Base-by-base conservation (phyloP, 306 rosid species). In the Lupinus albus region DNA sequence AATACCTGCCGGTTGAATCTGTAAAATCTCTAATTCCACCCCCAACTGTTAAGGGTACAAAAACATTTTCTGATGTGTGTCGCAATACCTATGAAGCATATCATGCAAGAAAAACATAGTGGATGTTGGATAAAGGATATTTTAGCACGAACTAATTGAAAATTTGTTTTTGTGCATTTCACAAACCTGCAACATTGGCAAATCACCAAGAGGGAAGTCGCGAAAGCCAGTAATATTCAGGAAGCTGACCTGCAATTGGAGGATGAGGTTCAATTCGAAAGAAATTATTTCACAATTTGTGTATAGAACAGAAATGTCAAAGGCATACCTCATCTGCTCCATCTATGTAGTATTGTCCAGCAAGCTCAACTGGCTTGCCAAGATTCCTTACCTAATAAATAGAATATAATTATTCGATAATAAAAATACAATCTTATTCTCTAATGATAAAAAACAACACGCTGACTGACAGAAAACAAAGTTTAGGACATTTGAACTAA, bases 11-110 rank as follows among this genome's bases (percentile, higher is more conserved):
- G 74, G 72, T 82, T 9, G 87, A 84, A 82, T 93, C 99, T 14
- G 85, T 86, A 79, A 93, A 93, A 82, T 93, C 97, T 84, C 95
- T 90, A 68, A 93, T 90, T 70, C 99, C 99, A 46, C 97, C 99
- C 11, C 99, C 99, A 68, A 93, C 99, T 50, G 97, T 93, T 78
- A 93, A 76, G 44, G 99, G 99, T 64, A 93, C 99, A 79, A 93
- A 93, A 66, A 93, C 94, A 80, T 90, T 93, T 84, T 88, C 96
- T 64, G 99, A 93, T 51, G 97, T 73, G 76, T 76, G 84, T 79
- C 86, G 86, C 79, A 93, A 79, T 48, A 90, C 94, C 99, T 93
- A 67, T 25, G 82, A 76, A 64, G 60, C 74, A 83, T 21, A 38
- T 46, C 41, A 66, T 55, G 49, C 46, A 51, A 54, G 38, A 47